Base-by-base conservation (phyloP, 441 rosid species). In the Bruguiera hainesii region DNA sequence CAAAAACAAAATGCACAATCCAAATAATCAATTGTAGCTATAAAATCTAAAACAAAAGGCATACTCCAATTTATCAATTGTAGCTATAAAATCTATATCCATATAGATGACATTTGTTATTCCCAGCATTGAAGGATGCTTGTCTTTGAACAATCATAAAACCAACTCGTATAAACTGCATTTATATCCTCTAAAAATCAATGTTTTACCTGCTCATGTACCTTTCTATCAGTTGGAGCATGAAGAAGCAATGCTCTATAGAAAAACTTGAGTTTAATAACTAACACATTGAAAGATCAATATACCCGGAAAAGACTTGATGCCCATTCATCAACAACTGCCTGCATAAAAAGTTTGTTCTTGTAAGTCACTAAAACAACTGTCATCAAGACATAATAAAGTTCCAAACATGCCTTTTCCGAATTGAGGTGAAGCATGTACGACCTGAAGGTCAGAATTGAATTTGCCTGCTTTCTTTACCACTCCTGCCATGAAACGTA, bases 271-370 rank as follows among this genome's bases (percentile, higher is more conserved):
- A 66, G 26, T 53, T 30, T 39, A 50, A 42, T 18, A 67, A 33
- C 35, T 20, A 68, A 46, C 67, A 39, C 65, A 56, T 7, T 66
- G 67, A 64, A 66, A 76, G 59, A 74, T 65, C 33, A 16, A 64
- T 70, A 63, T 87, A 93, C 97, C 95, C 84, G 90, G 67, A 93
- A 91, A 66, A 93, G 93, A 74, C 97, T 93, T 9, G 91, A 88
- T 48, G 97, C 98, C 98, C 97, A 93, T 71, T 93, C 97, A 72
- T 93, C 97, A 83, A 88, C 83, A 76, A 93, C 84, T 56, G 95
- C 97, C 97, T 91, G 90, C 82, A 82, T 65, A 78, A 70, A 61
- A 55, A 74, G 59, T 64, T 63, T 65, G 75, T 49, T 53, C 6
- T 72, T 76, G 53, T 73, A 60, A 66, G 65, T 76, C 52, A 69